Evolutionary conservation across 148 eudicot species (phyloP).

Genomic region (Dianthus caryophyllus): DNA sequence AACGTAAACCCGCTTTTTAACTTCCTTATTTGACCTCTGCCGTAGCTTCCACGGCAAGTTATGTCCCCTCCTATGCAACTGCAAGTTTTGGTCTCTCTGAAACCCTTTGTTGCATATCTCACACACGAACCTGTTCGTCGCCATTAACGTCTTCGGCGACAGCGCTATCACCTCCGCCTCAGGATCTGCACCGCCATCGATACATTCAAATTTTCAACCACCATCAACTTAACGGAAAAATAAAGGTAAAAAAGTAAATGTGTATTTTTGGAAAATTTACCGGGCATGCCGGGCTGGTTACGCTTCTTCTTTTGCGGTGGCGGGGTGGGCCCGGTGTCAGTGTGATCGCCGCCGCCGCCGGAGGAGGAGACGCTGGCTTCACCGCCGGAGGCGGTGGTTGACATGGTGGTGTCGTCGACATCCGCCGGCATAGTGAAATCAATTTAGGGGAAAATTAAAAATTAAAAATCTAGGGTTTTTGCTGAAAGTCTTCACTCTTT

Average conservation of each 20-base stretch:
- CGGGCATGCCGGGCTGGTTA: conserved; percentile 94
- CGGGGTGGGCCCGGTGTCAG: conserved; percentile 29
- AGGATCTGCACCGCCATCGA: conserved; percentile 75
- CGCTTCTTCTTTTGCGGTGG: conserved; percentile 56
- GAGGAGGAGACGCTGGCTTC: conserved; percentile 66
- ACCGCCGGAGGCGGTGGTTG: conserved; percentile 46
- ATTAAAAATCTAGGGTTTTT: conserved; percentile 20
- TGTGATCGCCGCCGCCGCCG: conserved; percentile 41
- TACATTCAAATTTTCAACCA: too few relatives aligned
- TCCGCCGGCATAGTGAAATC: conserved; percentile 44
- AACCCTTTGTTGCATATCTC: conserved; percentile 88
- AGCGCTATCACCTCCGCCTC: conserved; percentile 82
- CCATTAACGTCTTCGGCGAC: conserved; percentile 72
- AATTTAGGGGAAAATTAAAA: background rate
- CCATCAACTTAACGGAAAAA: too few relatives aligned
- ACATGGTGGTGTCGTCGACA: conserved; percentile 47
- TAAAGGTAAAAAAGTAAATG: background rate
- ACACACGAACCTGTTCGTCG: conserved; percentile 75
- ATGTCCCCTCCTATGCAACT: conserved; percentile 82
- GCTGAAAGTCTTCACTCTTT: background rate
- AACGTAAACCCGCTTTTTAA: conserved; percentile 68
- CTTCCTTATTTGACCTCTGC: conserved; percentile 66
- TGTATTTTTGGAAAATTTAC: conserved; percentile 23
- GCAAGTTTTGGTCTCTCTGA: conserved; percentile 81
- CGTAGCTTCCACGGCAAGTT: conserved; percentile 88